phyloP scores from a whole-genome alignment of 2,329 filamentous ascomycete genomes.

The Sphaerulina vaccinii region DNA sequence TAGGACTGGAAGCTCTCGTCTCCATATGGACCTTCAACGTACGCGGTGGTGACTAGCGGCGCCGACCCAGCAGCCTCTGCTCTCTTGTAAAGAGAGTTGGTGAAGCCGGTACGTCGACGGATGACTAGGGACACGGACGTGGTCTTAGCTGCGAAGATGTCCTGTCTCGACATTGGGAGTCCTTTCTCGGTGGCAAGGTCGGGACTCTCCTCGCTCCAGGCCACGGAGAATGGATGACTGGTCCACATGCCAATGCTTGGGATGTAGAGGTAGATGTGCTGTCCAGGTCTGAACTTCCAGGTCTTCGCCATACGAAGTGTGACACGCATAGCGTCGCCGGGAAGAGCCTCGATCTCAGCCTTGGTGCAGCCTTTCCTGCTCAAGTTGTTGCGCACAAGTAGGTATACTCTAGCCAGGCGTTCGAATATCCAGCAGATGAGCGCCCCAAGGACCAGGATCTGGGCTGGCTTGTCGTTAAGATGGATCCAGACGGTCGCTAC shows the following conservation, averaged over 20 bases:
- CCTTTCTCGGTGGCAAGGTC: conserved; percentile 44
- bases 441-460: conserved; percentile 61
- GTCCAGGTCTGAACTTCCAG: conserved; percentile 73
- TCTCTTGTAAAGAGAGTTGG: conserved; percentile 72
- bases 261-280: conserved; percentile 79
- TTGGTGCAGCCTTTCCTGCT: conserved; percentile 62
- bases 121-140: conserved; percentile 76
- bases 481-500: conserved; percentile 68
- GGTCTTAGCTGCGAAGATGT: conserved; percentile 49
- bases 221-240: conserved; percentile 76
- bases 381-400: conserved; percentile 64
- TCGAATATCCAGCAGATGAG: conserved; percentile 68
- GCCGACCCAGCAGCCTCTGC: conserved; percentile 57
- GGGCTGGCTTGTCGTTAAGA: conserved; percentile 56
- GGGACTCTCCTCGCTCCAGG: conserved; percentile 68
- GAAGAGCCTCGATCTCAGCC: conserved; percentile 71
- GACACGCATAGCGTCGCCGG: conserved; percentile 71
- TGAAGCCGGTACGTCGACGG: conserved; percentile 84
- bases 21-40: conserved; percentile 84
- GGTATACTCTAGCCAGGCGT: conserved; percentile 58
- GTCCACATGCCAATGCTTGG: conserved; percentile 69
- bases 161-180: conserved; percentile 50
- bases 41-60: conserved; percentile 64
- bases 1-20: conserved; percentile 85
- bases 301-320: conserved; percentile 72